phyloP scores from a whole-genome alignment of 306 rosid species.

The Gleditsia sinensis region DNA sequence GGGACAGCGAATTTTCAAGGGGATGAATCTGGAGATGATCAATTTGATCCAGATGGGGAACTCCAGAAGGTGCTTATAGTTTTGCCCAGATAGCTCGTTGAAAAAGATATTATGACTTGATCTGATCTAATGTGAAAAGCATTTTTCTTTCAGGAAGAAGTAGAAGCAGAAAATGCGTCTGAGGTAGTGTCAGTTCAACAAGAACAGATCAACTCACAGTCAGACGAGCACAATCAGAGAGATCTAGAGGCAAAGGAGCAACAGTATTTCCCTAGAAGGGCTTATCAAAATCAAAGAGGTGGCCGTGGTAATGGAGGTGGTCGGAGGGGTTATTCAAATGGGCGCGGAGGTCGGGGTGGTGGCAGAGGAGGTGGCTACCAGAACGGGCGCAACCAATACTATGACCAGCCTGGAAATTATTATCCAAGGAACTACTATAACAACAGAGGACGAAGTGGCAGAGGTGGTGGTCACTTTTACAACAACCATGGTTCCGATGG shows the following conservation, averaged over 20 bases:
- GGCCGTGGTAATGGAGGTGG: constrained; percentile 73
- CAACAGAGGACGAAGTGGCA: constrained; percentile 72
- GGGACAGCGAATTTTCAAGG: constrained; percentile 47
- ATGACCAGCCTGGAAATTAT: constrained; percentile 82
- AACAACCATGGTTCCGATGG: constrained; percentile 52
- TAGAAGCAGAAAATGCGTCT: constrained; percentile 44
- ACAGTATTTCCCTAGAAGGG: constrained; percentile 57
- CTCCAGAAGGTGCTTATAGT: constrained; percentile 44
- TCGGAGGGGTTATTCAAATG: constrained; percentile 74
- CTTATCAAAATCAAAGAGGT: constrained; percentile 75
- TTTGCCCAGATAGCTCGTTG: constrained; percentile 4
- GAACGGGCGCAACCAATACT: constrained; percentile 72
- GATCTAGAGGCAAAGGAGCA: constrained; percentile 71
- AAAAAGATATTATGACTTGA: not conserved
- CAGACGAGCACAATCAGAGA: constrained; percentile 55
- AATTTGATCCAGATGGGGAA: constrained; percentile 43
- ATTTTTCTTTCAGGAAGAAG: constrained; percentile 60
- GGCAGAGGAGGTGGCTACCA: constrained; percentile 67
- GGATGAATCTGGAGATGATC: constrained; percentile 49
- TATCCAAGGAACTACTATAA: constrained; percentile 65
- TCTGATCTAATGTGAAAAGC: not conserved
- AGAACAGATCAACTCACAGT: constrained; percentile 48
- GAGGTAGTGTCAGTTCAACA: constrained; percentile 53
- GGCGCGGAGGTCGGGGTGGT: constrained; percentile 77
- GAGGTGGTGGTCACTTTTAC: constrained; percentile 67